These are phyloP conservation scores for Calocybe gambosa DNA, from an alignment of 1,284 basidiomycete genomes.

Conservation along the genomic window DNA sequence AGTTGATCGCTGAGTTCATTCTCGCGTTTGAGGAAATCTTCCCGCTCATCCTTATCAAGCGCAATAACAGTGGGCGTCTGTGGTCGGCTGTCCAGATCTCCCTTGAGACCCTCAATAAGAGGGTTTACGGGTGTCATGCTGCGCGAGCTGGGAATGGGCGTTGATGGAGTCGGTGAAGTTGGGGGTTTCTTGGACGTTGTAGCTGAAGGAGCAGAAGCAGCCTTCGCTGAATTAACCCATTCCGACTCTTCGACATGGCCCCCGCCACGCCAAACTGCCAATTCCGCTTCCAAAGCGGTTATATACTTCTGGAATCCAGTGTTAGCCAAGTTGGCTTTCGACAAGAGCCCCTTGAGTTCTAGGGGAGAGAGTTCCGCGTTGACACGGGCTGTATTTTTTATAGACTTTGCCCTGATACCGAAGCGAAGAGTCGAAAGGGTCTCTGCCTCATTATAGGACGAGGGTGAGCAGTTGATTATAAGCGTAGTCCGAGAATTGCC, in stretches of 20 bases:
- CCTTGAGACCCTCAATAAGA: conserved; percentile 67
- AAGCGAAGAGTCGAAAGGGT: conserved; percentile 97
- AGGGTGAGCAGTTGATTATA: conserved; percentile 99
- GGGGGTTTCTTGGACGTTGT: conserved; percentile 55
- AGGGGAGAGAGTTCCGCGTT: conserved; percentile 97
- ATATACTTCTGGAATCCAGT: conserved; percentile 85
- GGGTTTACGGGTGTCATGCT: conserved; percentile 84
- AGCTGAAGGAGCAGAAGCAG: conserved; percentile 28
- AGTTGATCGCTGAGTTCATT: conserved; percentile 95
- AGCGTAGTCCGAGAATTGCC: conserved; percentile 98
- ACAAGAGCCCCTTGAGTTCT: conserved; percentile 90
- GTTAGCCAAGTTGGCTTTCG: conserved; percentile 86
- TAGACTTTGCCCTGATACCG: conserved; percentile 98
- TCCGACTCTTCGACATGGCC: conserved; percentile 81
- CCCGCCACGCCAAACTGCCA: conserved; percentile 87
- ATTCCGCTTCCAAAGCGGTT: conserved; percentile 84
- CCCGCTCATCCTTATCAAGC: conserved; percentile 93
- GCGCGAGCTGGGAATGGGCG: conserved; percentile 51
- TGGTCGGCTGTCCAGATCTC: conserved; percentile 73
- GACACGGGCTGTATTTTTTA: conserved; percentile 99
- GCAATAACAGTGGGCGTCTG: conserved; percentile 82
- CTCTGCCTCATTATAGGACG: conserved; percentile 94
- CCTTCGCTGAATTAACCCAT: conserved; percentile 74
- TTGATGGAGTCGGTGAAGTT: conserved; percentile 57
- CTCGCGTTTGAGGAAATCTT: conserved; percentile 95